A percentile compares a stretch with the other conserved stretches of the same genome.
Evolutionary conservation across 768 basidiomycete species (phyloP).

Genomic region (Gyrodon lividus): DNA sequence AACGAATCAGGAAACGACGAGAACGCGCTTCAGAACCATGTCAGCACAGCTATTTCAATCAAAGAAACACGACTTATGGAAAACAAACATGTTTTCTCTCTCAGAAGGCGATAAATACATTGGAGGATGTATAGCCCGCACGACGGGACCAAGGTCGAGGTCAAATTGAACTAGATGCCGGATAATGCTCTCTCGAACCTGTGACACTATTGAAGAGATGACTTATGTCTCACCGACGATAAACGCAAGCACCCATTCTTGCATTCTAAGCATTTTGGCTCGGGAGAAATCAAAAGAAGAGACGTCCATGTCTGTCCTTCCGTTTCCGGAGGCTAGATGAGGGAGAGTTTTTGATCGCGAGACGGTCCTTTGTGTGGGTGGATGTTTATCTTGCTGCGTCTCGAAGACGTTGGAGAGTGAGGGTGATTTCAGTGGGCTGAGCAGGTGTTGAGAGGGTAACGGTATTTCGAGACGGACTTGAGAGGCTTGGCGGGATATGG

Average conservation of each 20-base stretch:
- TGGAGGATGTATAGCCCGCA: slow-evolving; percentile 69
- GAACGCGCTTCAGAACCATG: slow-evolving; percentile 62
- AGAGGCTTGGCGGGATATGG: slow-evolving; percentile 18
- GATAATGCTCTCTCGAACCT: neutral
- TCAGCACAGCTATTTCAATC: slow-evolving; percentile 2
- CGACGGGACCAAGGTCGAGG: slow-evolving; percentile 79
- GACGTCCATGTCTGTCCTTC: slow-evolving; percentile 38
- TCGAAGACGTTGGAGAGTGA: slow-evolving; percentile 34
- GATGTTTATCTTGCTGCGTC: slow-evolving; percentile 11
- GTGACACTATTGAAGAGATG: neutral
- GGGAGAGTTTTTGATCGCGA: slow-evolving; percentile 50
- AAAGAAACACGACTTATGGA: neutral
- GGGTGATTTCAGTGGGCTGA: slow-evolving; percentile 30
- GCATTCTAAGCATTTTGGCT: slow-evolving; percentile 48
- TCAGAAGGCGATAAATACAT: slow-evolving; percentile 63
- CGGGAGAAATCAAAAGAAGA: slow-evolving; percentile 47
- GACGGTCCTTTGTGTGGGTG: slow-evolving; percentile 24
- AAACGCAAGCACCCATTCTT: slow-evolving; percentile 67
- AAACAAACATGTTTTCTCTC: slow-evolving; percentile 73
- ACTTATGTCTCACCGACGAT: slow-evolving; percentile 54
- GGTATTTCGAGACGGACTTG: slow-evolving; percentile 7
- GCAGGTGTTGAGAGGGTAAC: neutral
- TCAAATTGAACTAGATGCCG: slow-evolving; percentile 75
- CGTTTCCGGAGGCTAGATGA: slow-evolving; percentile 33
- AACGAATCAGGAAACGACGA: slow-evolving; percentile 89